Percentiles rank a stretch among this genome's conserved stretches.
Evolutionary conservation across 2,329 filamentous ascomycete species (phyloP).

Genomic region (Davidsoniella virescens): DNA sequence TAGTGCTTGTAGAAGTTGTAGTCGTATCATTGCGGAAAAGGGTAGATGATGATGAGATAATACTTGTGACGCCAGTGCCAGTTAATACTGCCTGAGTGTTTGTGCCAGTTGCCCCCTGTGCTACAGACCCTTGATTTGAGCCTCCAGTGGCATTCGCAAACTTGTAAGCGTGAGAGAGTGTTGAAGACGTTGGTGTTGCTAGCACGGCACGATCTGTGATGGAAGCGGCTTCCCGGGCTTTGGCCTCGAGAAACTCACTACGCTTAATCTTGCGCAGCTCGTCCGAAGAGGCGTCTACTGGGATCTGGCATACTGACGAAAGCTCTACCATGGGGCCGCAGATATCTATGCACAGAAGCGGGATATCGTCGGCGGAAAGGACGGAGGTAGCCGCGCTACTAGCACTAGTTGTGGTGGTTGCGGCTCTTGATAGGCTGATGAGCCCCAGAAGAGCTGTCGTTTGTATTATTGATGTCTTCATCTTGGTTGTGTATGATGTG

Average conservation of each 20-base stretch:
- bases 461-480: constrained; percentile 4
- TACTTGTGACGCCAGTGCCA: too few species aligned
- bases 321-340: constrained; percentile 29
- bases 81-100: too few species aligned
- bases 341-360: constrained; percentile 25
- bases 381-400: constrained; percentile 18
- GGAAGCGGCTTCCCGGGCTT: background rate
- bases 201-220: background rate
- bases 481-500: constrained; percentile 1
- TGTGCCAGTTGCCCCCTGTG: too few species aligned
- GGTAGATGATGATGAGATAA: too few species aligned
- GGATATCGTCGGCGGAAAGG: constrained; percentile 23
- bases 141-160: background rate
- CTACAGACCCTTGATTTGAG: too few species aligned
- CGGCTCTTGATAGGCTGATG: constrained; percentile 17
- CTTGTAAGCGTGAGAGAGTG: background rate
- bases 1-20: too few species aligned
- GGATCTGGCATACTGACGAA: constrained; percentile 22
- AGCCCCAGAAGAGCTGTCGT: background rate
- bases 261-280: constrained; percentile 18
- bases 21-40: too few species aligned
- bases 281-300: constrained; percentile 11
- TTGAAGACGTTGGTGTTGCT: background rate
- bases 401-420: constrained; percentile 16
- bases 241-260: constrained; percentile 13